Evolutionary conservation across 768 basidiomycete genomes (phyloP), one percentile per base, ranked within the genome.

Genomic region (Collybia nuda): DNA sequence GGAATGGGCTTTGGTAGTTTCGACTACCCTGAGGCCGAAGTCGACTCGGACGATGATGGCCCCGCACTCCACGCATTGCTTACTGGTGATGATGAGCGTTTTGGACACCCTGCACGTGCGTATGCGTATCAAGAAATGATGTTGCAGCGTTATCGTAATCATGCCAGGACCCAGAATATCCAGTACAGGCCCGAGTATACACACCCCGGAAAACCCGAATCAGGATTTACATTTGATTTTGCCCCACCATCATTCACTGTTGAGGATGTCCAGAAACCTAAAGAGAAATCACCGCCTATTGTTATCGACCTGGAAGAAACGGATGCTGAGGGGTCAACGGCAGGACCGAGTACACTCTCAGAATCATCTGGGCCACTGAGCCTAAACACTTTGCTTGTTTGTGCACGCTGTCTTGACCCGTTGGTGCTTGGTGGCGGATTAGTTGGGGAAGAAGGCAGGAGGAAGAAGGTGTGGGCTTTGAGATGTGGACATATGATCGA

Each of bases 401-500:
- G 90, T 55, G 86, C 85, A 12, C 70, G 67, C 8, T 92, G 90
- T 53, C 66, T 77, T 19, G 84, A 84, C 51, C 85, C 86, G 0
- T 74, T 91, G 4, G 64, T 86, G 8, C 70, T 86, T 23, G 73
- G 77, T 41, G 70, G 72, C 1, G 77, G 75, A 11, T 69, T 81
- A n/a, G 67, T 70, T 14, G 67, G 68, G 5, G 67, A 73, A 40
- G 82, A 80, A 29, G 71, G 68, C 36, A 68, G 68, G 36, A 66
- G 66, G 32, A 69, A 75, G 47, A 76, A 79, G 38, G 67, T 91
- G 6, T 91, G 88, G 89, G 82, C 78, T 1, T 66, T 92, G 52
- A 72, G 86, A 36, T 92, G 89, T 46, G 89, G 89, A 0, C 90
- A 92, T 61, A 65, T 92, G 57, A 74, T 91, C 0, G 89, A 91